These are phyloP conservation scores for Cymbidium sinense DNA, from an alignment of 106 monocot species.

Conservation along the genomic window DNA sequence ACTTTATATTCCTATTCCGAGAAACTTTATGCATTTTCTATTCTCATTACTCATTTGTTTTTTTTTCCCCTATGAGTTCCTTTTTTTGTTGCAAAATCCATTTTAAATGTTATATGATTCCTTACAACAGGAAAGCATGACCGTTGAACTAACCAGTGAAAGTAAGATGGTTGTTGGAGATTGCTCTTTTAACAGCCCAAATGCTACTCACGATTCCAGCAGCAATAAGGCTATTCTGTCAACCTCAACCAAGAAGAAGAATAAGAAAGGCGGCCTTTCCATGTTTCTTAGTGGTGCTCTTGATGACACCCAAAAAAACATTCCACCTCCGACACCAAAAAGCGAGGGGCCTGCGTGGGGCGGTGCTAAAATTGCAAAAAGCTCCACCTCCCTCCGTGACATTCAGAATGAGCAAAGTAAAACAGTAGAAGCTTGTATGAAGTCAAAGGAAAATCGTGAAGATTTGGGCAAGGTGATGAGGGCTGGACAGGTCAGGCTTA, in stretches of 20 bases:
- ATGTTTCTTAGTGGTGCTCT: conserved; percentile 96
- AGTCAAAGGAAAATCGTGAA: conserved; percentile 22
- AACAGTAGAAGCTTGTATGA: conserved; percentile 23
- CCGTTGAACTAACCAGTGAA: conserved; percentile 11
- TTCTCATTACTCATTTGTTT: background rate
- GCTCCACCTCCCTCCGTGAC: conserved; percentile 58
- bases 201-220: conserved; percentile 16
- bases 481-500: conserved; percentile 32
- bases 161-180: conserved; percentile 17
- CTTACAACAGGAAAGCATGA: conserved; percentile 31
- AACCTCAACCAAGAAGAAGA: conserved; percentile 64
- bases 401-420: conserved; percentile 92
- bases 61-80: background rate
- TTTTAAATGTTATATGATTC: conserved; percentile 5
- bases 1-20: background rate
- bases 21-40: background rate
- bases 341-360: conserved; percentile 94
- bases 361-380: conserved; percentile 55
- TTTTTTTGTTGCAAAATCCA: background rate
- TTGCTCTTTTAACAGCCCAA: conserved; percentile 17
- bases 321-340: conserved; percentile 58
- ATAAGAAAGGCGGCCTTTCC: conserved; percentile 87
- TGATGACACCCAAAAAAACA: conserved; percentile 54
- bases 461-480: conserved; percentile 18
- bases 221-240: conserved; percentile 26